Conservation (phyloP, 1,284 basidiomycete species). For the Phylloporus gajari region DNA sequence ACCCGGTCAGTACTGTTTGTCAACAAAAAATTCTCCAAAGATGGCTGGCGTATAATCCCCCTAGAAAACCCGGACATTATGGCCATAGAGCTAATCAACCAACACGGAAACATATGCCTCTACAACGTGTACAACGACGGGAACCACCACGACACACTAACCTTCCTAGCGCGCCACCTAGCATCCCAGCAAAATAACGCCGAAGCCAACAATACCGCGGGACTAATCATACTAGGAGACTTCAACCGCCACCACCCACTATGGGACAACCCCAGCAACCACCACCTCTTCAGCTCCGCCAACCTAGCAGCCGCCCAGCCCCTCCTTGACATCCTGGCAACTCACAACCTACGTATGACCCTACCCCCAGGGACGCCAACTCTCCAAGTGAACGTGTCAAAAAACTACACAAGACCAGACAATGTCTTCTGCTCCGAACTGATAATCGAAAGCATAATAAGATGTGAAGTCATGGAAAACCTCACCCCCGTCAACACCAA, state of each 20-base stretch:
- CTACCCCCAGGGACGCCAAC: neutral
- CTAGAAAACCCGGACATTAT: neutral
- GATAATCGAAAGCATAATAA: neutral
- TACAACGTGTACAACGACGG: slow-evolving; percentile 7
- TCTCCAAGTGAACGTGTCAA: neutral
- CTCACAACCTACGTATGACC: neutral
- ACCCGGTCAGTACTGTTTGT: no score
- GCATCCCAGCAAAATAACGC: neutral
- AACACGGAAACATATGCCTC: neutral
- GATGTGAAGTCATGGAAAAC: neutral
- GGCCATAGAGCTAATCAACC: neutral
- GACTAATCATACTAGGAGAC: neutral
- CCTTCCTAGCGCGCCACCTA: neutral
- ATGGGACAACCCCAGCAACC: neutral
- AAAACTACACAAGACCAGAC: neutral
- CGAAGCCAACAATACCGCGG: no score
- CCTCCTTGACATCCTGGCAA: neutral
- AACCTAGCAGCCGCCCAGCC: neutral
- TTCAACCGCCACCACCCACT: neutral
- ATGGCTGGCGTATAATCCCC: neutral
- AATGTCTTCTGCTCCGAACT: neutral
- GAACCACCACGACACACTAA: neutral
- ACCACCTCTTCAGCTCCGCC: neutral
- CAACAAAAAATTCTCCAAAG: neutral
- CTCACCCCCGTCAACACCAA: neutral